Evolutionary conservation across 371 early-diverging fungal species (phyloP), one percentile per base, ranked within the genome.

Genomic region (Mycotypha africana): DNA sequence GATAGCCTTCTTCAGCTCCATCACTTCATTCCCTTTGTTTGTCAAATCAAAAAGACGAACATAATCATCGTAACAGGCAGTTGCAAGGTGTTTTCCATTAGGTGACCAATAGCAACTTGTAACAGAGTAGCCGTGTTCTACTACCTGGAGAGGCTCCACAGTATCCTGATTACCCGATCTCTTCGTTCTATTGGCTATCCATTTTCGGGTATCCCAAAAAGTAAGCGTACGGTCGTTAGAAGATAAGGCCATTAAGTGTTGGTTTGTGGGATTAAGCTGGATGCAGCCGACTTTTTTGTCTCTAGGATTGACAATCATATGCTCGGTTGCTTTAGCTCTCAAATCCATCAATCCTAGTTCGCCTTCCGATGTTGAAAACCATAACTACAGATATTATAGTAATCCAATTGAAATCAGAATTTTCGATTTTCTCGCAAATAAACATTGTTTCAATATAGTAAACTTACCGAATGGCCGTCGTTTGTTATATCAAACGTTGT

Each of bases 31-130:
- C 9, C 59, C 55, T 2, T 48, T 56, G 26, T 65, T 56, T 24
- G 65, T 49, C 9, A 74, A 51, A 41, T 70, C 66, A 49, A 77
- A 79, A 12, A 80, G 38, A 2, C 81, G 66, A 22, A 82, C 56
- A 41, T 63, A 54, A 42, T 76, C 74, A 43, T 77, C 78, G 37
- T 80, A 77, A n/a, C 60, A 53, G 0, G 75, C 60, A 2, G 74
- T 66, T 4, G 65, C 60, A 9, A 81, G 14, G 21, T 60, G 41
- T 28, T 60, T 53, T 17, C 89, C 89, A 23, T 64, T 66, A 1
- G 88, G 87, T 25, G 81, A 79, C 83, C 84, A 89, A 61, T 74
- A 82, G 6, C 81, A 82, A 22, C 80, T 70, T 1, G 86, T 86
- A 4, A 85, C 86, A 11, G 84, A 66, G 38, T 76, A 72, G 2